Conservation (phyloP, 495 filamentous ascomycete genomes). For the Podospora sp. region DNA sequence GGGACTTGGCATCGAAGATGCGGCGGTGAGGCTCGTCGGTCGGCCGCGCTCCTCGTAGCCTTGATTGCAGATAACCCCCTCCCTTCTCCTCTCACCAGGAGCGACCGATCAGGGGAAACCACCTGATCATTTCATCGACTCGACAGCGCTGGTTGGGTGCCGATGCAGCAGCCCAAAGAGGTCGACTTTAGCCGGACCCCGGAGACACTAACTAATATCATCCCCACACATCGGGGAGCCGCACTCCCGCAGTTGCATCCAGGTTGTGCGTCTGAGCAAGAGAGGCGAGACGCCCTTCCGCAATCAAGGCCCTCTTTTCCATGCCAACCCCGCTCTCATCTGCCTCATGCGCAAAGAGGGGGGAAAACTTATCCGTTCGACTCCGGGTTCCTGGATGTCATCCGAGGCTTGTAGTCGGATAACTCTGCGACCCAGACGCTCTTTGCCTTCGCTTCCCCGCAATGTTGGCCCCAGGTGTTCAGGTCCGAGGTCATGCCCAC, state of each 20-base stretch:
- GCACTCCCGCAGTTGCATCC: neutral
- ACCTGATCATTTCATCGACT: conserved; percentile 16
- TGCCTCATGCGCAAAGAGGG: neutral
- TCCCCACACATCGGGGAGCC: neutral
- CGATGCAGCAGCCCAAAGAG: neutral
- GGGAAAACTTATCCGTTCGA: neutral
- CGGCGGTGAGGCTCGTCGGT: conserved; percentile 20
- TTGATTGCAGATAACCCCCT: neutral
- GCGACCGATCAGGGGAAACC: neutral
- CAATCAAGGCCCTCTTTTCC: neutral
- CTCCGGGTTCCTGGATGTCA: neutral
- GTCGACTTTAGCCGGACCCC: conserved; percentile 12
- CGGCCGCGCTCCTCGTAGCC: neutral
- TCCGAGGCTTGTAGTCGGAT: neutral
- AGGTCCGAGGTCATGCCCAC: neutral
- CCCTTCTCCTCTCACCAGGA: neutral
- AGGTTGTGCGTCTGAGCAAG: neutral
- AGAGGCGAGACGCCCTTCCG: neutral
- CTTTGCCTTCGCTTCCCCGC: conserved; percentile 3
- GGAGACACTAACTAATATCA: conserved; percentile 14
- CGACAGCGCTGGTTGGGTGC: conserved; percentile 8
- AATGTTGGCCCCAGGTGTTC: neutral
- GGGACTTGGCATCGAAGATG: conserved; percentile 13
- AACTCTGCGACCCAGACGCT: neutral
- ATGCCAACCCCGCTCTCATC: neutral